These are phyloP conservation scores for Zygoascus meyerae DNA, from an alignment of 1,139 yeast species.

Conservation along the genomic window DNA sequence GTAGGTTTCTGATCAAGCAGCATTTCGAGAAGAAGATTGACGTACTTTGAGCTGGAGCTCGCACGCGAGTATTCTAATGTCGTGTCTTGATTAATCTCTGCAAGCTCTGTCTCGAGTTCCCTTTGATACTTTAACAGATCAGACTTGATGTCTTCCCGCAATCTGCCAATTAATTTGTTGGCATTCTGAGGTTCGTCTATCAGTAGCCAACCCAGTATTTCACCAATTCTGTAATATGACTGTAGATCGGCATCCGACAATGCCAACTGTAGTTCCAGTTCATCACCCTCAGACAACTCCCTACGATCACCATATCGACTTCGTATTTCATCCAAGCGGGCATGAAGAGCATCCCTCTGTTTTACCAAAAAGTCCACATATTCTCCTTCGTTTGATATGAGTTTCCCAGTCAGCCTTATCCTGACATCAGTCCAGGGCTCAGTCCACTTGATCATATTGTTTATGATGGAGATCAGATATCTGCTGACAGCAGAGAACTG, in stretches of 20 bases:
- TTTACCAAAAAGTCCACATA: slow-evolving; percentile 14
- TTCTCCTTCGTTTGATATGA: slow-evolving; percentile 23
- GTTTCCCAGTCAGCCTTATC: slow-evolving; percentile 26
- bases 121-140: not conserved
- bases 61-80: too few species aligned
- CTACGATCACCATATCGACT: slow-evolving; percentile 11
- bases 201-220: slow-evolving; percentile 29
- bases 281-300: slow-evolving; percentile 15
- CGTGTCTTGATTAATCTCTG: too few species aligned
- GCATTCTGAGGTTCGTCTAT: slow-evolving; percentile 22
- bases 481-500: slow-evolving; percentile 1
- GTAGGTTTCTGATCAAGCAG: too few species aligned
- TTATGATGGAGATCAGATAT: slow-evolving; percentile 21
- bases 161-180: not conserved
- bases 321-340: slow-evolving; percentile 9
- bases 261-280: slow-evolving; percentile 21
- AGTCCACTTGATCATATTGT: slow-evolving; percentile 28
- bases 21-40: too few species aligned
- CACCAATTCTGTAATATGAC: slow-evolving; percentile 22
- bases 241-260: slow-evolving; percentile 27
- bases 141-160: not conserved
- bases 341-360: not conserved
- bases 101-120: not conserved
- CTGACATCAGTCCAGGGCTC: slow-evolving; percentile 29
- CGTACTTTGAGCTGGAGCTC: too few species aligned